A percentile compares a stretch with the other conserved stretches of the same genome.
Conservation (phyloP, 345 rosid species). For the Syzygium aromaticum region DNA sequence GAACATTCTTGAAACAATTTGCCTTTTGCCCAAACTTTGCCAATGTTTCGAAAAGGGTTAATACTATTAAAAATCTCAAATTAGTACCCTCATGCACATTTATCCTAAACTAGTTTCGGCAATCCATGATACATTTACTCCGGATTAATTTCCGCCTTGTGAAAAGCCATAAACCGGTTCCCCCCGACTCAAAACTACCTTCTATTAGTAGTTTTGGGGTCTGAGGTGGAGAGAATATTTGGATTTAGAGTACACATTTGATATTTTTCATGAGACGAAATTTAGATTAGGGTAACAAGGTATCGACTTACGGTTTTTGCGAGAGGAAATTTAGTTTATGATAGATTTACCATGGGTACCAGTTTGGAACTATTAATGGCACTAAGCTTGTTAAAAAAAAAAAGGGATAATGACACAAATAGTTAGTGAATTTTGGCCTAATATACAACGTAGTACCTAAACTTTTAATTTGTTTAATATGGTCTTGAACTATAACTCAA, state of each 20-base stretch:
- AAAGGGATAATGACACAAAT: too few relatives aligned
- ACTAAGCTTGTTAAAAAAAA: neutral
- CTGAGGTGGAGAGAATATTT: neutral
- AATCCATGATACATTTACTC: neutral
- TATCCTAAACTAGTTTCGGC: accelerated
- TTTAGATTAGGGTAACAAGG: neutral
- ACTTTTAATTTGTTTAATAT: too few relatives aligned
- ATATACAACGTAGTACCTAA: too few relatives aligned
- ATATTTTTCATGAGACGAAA: neutral
- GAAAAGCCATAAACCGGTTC: neutral
- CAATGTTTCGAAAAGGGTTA: neutral
- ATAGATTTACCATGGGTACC: neutral
- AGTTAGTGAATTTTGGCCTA: too few relatives aligned
- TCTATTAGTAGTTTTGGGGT: neutral
- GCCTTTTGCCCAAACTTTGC: neutral
- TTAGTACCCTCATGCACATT: accelerated
- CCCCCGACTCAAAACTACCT: accelerated
- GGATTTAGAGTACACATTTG: neutral
- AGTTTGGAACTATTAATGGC: neutral
- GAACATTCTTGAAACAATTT: neutral
- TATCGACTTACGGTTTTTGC: neutral
- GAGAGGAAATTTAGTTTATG: neutral
- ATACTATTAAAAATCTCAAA: neutral
- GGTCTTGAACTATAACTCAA: too few relatives aligned
- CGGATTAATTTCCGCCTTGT: accelerated